These are phyloP conservation scores for Kodamaea neixiangensis DNA, from an alignment of 805 yeast species.

Conservation along the genomic window DNA sequence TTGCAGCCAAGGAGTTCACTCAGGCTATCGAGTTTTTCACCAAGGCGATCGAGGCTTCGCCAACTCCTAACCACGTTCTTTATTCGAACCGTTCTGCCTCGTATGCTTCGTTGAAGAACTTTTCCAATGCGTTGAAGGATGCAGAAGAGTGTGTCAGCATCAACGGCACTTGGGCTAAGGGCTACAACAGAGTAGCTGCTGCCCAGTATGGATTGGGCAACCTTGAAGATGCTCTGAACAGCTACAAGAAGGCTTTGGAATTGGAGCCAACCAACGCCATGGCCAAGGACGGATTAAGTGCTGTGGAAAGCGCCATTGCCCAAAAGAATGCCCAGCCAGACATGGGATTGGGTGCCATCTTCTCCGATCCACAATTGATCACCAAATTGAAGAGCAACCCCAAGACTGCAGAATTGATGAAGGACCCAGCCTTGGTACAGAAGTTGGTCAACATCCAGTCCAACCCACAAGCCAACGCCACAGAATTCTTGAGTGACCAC, in stretches of 20 bases:
- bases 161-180: constrained; percentile 92
- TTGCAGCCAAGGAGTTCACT: constrained; percentile 80
- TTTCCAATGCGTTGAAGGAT: constrained; percentile 73
- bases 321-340: constrained; percentile 61
- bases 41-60: constrained; percentile 82
- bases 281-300: constrained; percentile 79
- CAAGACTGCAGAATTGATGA: constrained; percentile 81
- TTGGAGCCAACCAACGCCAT: constrained; percentile 79
- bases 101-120: constrained; percentile 77
- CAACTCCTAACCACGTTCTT: constrained; percentile 85
- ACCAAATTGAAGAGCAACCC: constrained; percentile 79
- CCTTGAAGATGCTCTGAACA: constrained; percentile 67
- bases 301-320: constrained; percentile 63
- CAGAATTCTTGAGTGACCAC: constrained; percentile 74
- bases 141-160: constrained; percentile 82
- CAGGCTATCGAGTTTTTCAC: constrained; percentile 81
- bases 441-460: constrained; percentile 61
- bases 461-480: constrained; percentile 75
- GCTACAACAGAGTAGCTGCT: constrained; percentile 90
- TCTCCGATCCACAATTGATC: constrained; percentile 77
- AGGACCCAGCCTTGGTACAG: constrained; percentile 79
- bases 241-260: constrained; percentile 78
- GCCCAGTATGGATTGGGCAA: constrained; percentile 88
- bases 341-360: constrained; percentile 74
- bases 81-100: constrained; percentile 94